A percentile compares a stretch with the other conserved stretches of the same genome.
These are phyloP conservation scores for Pinus tabuliformis DNA, from an alignment of 75 land plant species.

Conservation along the genomic window DNA sequence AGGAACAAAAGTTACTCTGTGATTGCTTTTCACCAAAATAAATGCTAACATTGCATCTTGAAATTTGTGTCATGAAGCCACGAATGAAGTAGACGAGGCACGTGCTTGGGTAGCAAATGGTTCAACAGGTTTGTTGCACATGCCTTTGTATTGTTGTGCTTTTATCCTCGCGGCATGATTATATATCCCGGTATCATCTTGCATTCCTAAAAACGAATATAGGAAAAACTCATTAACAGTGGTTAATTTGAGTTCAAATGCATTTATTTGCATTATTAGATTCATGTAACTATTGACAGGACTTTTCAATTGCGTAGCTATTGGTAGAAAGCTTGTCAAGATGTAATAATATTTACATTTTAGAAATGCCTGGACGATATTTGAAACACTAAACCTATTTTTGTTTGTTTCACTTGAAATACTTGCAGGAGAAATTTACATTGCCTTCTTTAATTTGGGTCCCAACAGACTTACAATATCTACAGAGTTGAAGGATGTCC, in stretches of 20 bases:
- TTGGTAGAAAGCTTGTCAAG: not conserved
- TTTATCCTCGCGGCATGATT: not conserved
- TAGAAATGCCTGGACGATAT: not conserved
- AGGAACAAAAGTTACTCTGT: not conserved
- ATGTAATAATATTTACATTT: not conserved
- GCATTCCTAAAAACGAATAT: not conserved
- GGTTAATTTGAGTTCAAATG: not conserved
- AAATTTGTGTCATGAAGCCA: slow-evolving; percentile 16
- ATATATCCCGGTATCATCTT: not conserved
- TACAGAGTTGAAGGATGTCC: slow-evolving; percentile 30
- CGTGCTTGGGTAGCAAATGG: slow-evolving; percentile 75
- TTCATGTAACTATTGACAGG: not conserved
- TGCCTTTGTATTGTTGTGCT: not conserved
- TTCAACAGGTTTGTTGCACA: slow-evolving; percentile 40
- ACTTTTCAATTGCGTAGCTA: not conserved
- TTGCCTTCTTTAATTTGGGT: slow-evolving; percentile 76
- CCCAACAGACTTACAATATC: slow-evolving; percentile 29
- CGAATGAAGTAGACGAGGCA: slow-evolving; percentile 21
- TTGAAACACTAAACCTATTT: not conserved
- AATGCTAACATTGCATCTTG: not conserved
- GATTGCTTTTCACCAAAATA: not conserved
- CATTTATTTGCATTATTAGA: not conserved
- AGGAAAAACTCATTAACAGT: not conserved
- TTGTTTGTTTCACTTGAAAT: not conserved
- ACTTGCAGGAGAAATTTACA: slow-evolving; percentile 59